Conservation (phyloP, 805 yeast species). For the Wickerhamiella spandovensis region DNA sequence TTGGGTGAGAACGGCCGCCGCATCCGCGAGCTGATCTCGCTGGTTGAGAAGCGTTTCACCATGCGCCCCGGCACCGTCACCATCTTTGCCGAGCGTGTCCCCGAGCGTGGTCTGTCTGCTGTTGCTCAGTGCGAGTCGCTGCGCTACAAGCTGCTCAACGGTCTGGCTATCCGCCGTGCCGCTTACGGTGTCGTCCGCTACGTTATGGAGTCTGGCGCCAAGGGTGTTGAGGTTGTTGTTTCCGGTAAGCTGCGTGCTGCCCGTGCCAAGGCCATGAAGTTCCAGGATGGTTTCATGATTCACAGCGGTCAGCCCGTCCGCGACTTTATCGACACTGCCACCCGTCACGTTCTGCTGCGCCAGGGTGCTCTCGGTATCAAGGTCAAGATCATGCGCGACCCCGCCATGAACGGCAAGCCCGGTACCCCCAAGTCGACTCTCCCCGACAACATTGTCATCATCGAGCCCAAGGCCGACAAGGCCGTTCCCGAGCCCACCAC, state of each 20-base stretch:
- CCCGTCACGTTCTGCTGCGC: constrained; percentile 99
- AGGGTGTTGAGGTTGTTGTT: constrained; percentile 99
- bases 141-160: constrained; percentile 94
- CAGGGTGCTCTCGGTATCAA: constrained; percentile 99
- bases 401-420: constrained; percentile 36
- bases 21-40: constrained; percentile 95
- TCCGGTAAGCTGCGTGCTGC: constrained; percentile 99
- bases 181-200: constrained; percentile 99
- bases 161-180: constrained; percentile 99
- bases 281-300: constrained; percentile 99
- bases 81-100: constrained; percentile 97
- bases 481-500: constrained; percentile 53
- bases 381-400: constrained; percentile 99
- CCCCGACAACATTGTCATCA: constrained; percentile 88
- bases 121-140: constrained; percentile 99
- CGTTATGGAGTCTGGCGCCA: constrained; percentile 99
- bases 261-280: constrained; percentile 99
- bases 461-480: constrained; percentile 86
- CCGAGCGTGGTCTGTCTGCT: constrained; percentile 98
- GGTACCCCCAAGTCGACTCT: constrained; percentile 40
- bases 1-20: constrained; percentile 99
- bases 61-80: constrained; percentile 85
- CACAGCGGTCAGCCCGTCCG: constrained; percentile 99
- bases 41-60: constrained; percentile 98
- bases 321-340: constrained; percentile 97